Conservation (phyloP, 2,329 filamentous ascomycete genomes). For the Celoporthe dispersa region DNA sequence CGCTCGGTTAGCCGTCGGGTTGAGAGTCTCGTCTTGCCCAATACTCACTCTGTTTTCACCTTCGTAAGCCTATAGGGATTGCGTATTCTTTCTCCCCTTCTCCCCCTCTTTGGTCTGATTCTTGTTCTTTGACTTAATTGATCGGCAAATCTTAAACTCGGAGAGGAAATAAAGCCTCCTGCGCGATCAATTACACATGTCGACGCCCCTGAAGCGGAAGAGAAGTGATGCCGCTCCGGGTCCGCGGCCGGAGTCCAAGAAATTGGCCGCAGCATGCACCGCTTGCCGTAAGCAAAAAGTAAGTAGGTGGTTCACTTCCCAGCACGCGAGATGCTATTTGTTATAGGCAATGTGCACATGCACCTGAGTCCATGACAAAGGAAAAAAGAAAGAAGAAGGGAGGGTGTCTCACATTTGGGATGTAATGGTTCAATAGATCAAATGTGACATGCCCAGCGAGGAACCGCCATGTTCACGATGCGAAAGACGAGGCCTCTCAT, state of each 20-base stretch:
- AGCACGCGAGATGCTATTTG: neutral
- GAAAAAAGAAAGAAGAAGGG: neutral
- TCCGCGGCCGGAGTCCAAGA: conserved; percentile 7
- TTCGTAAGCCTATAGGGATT: too few species aligned
- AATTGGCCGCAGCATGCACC: conserved; percentile 6
- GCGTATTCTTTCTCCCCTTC: too few species aligned
- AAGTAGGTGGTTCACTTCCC: neutral
- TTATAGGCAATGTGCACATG: neutral
- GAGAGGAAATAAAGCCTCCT: neutral
- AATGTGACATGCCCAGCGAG: conserved; percentile 11
- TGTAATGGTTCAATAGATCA: neutral
- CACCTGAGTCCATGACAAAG: neutral
- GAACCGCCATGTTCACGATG: conserved; percentile 10
- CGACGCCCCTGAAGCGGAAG: conserved; percentile 1
- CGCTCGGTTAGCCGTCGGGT: too few species aligned
- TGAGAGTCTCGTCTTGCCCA: too few species aligned
- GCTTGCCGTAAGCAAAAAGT: conserved; percentile 12
- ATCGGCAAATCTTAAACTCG: neutral
- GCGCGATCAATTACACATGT: neutral
- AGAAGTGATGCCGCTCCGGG: conserved; percentile 8
- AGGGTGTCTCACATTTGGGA: neutral
- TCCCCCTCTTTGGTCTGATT: neutral
- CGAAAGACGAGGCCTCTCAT: conserved; percentile 6
- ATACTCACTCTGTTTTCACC: too few species aligned
- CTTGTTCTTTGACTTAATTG: neutral